Base-by-base conservation (phyloP, 306 rosid genomes). In the Biancaea sappan region DNA sequence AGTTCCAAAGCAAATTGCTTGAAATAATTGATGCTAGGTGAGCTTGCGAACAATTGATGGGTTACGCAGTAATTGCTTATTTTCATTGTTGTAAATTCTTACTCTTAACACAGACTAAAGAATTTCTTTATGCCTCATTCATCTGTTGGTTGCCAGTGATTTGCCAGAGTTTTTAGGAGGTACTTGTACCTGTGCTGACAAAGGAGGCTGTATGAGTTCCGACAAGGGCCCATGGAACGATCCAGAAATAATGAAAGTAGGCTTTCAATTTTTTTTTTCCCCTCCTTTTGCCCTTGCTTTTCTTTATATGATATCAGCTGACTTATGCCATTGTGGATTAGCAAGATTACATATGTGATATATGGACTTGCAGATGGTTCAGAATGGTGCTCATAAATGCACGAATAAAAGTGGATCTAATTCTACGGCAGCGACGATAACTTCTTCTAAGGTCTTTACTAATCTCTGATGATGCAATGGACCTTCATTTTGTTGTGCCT, bases 201-300 rank as follows among this genome's bases (percentile, higher is more conserved):
- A 88, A 72, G 98, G 98, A 75, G 98, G 95, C 32, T 91, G 98
- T 69, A 83, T 90, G 96, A 85, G 80, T 53, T 90, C 98, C 31
- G 97, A 94, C 32, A 94, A 90, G 83, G 98, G 96, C 60, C 97
- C 98, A 6, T 94, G 98, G 98, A 94, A 86, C 48, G 92, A 94
- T 78, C 64, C 75, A 14, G 85, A 85, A 63, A 80, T 90, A 37
- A 15, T 91, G 62, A 88, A 13, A 86, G 98, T 90, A 24, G 66
- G 29, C 38, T 50, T 48, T 1, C 34, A 31, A n/a, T 54, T 31
- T 54, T 48, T 57, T 50, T 46, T 48, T 5, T 2, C 53, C 8
- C 41, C 9, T 26, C 34, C 22, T 35, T 72, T 52, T 56, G 6
- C 25, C 26, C 16, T 24, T 32, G 19, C 57, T 56, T 78, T 70